Base-by-base conservation (phyloP, 179 eudicot species). In the Silene noctiflora region DNA sequence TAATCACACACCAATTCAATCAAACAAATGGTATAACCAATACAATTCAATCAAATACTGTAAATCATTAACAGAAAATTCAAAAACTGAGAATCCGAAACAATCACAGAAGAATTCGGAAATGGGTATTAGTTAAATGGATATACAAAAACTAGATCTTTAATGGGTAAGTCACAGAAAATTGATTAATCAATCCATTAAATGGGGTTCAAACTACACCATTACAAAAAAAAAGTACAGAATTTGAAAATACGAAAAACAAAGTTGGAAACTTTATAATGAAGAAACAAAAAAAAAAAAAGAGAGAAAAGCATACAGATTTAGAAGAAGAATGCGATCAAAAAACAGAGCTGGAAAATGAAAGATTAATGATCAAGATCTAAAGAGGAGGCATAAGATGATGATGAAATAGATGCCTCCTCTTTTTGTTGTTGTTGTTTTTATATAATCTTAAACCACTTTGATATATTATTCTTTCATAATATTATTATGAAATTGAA, bases 301-400 rank as follows among this genome's bases (percentile, higher is more conserved):
- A 53, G 10, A 4, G 48, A 42, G 5, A 13, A 48, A 70, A 74
- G 24, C 65, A 81, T 87, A 93, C 89, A 86, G 81, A 85, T 77
- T 42, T 72, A 68, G 69, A 48, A 81, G 70, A 66, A 31, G 69
- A 67, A 82, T 74, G 73, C 80, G 70, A 65, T 46, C 74, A 56
- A 48, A 74, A 69, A 27, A 21, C 82, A 79, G 75, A 72, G 33
- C 71, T 2, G 59, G 19, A 4, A 4, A 53, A 17, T 53, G 59
- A 3, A 53, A 53, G 79, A 76, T 14, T 14, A 53, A 53, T 14
- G 59, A 53, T 53, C 59, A 88, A 85, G 93, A 91, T 89, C 94
- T 84, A 88, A 86, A 70, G 92, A 90, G 90, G 89, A 84, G 90
- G 88, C 87, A 81, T 81, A 81, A 84, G 79, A 83, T 53, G 76